Percentiles rank a stretch among this genome's conserved stretches.
Evolutionary conservation across 2,329 filamentous ascomycete genomes (phyloP).

Genomic region (Harringtonia lauricola): DNA sequence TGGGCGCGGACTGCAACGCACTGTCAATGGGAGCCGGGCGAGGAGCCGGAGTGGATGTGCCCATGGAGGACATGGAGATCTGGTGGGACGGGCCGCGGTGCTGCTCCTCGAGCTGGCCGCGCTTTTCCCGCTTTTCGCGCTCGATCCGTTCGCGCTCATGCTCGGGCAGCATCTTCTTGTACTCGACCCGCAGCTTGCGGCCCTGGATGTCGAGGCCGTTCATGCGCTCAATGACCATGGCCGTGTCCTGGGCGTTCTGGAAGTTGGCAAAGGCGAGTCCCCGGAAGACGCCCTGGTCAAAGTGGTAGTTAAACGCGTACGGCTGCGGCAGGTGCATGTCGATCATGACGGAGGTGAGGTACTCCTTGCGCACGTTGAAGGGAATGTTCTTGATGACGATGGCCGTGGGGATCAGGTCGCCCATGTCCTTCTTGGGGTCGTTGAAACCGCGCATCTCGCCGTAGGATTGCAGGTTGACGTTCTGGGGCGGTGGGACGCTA

Average conservation of each 20-base stretch:
- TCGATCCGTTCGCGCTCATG: slow-evolving; percentile 94
- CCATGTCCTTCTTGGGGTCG: slow-evolving; percentile 42
- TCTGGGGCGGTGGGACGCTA: slow-evolving; percentile 20
- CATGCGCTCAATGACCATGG: slow-evolving; percentile 81
- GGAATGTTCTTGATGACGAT: slow-evolving; percentile 99
- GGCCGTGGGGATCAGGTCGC: slow-evolving; percentile 92
- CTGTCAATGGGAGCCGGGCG: slow-evolving; percentile 2
- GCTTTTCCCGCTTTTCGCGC: slow-evolving; percentile 89
- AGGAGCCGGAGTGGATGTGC: slow-evolving; percentile 7
- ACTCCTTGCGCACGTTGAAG: slow-evolving; percentile 96
- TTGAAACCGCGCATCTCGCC: slow-evolving; percentile 28
- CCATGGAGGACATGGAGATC: slow-evolving; percentile 71
- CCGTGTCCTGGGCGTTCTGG: slow-evolving; percentile 88
- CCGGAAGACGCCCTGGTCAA: slow-evolving; percentile 94
- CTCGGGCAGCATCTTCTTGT: slow-evolving; percentile 98
- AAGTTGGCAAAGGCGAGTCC: slow-evolving; percentile 97
- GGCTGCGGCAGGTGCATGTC: slow-evolving; percentile 87
- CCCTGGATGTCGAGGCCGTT: slow-evolving; percentile 95
- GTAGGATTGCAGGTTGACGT: slow-evolving; percentile 27
- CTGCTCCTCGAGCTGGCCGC: slow-evolving; percentile 93
- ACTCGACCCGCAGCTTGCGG: slow-evolving; percentile 88
- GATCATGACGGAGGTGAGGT: slow-evolving; percentile 85
- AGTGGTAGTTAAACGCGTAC: slow-evolving; percentile 99
- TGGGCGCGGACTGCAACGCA: too few species aligned
- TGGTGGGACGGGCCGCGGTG: slow-evolving; percentile 81